A percentile compares a stretch with the other conserved stretches of the same genome.
Conservation (phyloP, 139 green algal genomes). For the Tetraselmis chui region DNA sequence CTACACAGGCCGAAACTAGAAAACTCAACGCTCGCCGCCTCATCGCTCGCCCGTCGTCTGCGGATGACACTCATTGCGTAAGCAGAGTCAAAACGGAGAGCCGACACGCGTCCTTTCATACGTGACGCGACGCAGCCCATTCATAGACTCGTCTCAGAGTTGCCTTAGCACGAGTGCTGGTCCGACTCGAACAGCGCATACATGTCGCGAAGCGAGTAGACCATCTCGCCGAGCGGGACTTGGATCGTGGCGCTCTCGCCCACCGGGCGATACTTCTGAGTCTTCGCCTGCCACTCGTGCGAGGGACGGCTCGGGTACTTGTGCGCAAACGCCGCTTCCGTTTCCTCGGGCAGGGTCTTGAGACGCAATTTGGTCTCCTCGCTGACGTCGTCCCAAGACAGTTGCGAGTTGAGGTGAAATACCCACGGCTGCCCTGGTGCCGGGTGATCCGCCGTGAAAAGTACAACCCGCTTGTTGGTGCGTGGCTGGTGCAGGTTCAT, state of each 20-base stretch:
- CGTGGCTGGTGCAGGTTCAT: constrained; percentile 48
- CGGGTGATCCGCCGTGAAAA: constrained; percentile 31
- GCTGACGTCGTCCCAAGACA: constrained; percentile 39
- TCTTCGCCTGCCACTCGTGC: constrained; percentile 33
- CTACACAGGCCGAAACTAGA: no score
- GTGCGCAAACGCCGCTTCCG: constrained; percentile 25
- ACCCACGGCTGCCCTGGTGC: constrained; percentile 16
- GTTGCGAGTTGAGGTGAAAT: constrained; percentile 37
- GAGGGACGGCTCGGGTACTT: constrained; percentile 36
- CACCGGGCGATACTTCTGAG: constrained; percentile 38
- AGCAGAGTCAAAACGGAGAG: no score
- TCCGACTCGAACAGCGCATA: not conserved
- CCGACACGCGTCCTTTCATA: no score
- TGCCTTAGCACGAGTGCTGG: not conserved
- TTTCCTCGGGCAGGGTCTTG: constrained; percentile 33
- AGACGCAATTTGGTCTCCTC: constrained; percentile 39
- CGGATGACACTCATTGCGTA: no score
- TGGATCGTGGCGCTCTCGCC: constrained; percentile 9
- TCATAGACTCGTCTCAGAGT: not conserved
- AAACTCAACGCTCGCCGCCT: no score
- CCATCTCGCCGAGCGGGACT: constrained; percentile 37
- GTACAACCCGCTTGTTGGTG: constrained; percentile 39
- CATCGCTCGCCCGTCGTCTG: no score
- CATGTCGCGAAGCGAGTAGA: constrained; percentile 8
- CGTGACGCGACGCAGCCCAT: no score